phyloP scores from a whole-genome alignment of 257 asterid genomes.

The Solanum etuberosum region DNA sequence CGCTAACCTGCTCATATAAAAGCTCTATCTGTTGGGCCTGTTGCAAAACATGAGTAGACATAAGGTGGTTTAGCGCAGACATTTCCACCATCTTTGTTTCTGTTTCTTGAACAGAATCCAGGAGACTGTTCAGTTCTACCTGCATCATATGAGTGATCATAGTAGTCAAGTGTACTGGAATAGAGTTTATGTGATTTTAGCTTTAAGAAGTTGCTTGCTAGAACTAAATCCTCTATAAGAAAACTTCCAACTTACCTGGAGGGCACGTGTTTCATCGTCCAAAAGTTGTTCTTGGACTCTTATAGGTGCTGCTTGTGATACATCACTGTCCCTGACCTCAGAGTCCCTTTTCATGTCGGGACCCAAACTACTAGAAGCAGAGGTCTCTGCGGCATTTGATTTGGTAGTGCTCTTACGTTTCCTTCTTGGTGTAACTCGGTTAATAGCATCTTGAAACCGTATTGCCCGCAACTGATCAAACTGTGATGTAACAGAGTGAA shows the following conservation, averaged over 20 bases:
- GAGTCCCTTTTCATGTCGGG: conserved; percentile 20
- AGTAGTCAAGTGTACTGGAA: neutral
- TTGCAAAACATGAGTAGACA: conserved; percentile 91
- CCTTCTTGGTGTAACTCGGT: conserved; percentile 73
- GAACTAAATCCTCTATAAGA: neutral
- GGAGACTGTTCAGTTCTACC: conserved; percentile 74
- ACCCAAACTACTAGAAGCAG: conserved; percentile 19
- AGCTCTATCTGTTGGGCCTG: conserved; percentile 88
- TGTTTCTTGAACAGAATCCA: conserved; percentile 83
- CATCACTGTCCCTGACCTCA: conserved; percentile 34
- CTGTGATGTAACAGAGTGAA: conserved; percentile 73
- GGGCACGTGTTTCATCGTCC: conserved; percentile 83
- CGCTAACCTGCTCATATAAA: conserved; percentile 68
- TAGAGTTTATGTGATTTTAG: neutral
- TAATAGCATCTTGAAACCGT: conserved; percentile 87
- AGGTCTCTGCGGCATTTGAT: conserved; percentile 19
- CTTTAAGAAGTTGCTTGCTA: neutral
- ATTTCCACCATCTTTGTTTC: conserved; percentile 91
- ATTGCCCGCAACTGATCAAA: conserved; percentile 92
- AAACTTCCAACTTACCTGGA: conserved; percentile 41
- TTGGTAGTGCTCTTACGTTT: conserved; percentile 30
- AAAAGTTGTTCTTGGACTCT: conserved; percentile 64
- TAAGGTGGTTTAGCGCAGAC: conserved; percentile 91
- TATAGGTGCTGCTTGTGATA: conserved; percentile 36
- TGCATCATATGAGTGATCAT: conserved; percentile 10